These are phyloP conservation scores for Mycocentrospora acerina DNA, from an alignment of 2,329 filamentous ascomycete genomes.

Conservation along the genomic window DNA sequence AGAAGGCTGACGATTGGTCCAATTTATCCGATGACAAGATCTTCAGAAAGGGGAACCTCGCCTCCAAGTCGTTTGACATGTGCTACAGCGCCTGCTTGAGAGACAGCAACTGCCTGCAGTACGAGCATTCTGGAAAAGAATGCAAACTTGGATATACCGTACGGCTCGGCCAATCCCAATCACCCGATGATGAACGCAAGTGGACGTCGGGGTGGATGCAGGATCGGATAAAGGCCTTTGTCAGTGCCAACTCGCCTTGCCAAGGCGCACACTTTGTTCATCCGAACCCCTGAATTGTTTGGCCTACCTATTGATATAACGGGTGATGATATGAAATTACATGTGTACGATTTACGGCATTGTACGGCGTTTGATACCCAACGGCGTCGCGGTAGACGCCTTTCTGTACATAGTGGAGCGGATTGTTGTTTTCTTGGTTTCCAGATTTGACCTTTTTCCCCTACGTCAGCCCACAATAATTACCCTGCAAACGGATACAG, in stretches of 20 bases:
- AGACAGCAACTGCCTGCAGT: constrained; percentile 36
- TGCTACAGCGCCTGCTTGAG: constrained; percentile 32
- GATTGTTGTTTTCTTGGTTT: too few relatives aligned
- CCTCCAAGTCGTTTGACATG: constrained; percentile 27
- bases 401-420: constrained; percentile 3
- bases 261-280: constrained; percentile 37
- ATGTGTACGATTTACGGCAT: constrained; percentile 27
- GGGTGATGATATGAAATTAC: constrained; percentile 18
- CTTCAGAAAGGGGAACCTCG: constrained; percentile 18
- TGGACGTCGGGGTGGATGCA: constrained; percentile 38
- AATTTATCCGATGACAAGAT: constrained; percentile 35
- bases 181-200: constrained; percentile 18
- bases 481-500: too few relatives aligned
- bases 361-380: constrained; percentile 39
- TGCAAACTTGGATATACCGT: constrained; percentile 32
- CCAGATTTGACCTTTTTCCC: too few relatives aligned
- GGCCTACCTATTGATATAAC: constrained; percentile 2
- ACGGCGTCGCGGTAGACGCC: constrained; percentile 13
- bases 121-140: constrained; percentile 29
- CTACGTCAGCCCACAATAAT: too few relatives aligned
- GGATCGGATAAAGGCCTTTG: constrained; percentile 31
- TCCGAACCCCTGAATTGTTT: constrained; percentile 33
- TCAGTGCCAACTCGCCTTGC: constrained; percentile 30
- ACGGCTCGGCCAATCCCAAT: constrained; percentile 30
- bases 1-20: constrained; percentile 32